A percentile compares a stretch with the other conserved stretches of the same genome.
phyloP scores from a whole-genome alignment of 805 yeast species.

The Metschnikowia lachancei region DNA sequence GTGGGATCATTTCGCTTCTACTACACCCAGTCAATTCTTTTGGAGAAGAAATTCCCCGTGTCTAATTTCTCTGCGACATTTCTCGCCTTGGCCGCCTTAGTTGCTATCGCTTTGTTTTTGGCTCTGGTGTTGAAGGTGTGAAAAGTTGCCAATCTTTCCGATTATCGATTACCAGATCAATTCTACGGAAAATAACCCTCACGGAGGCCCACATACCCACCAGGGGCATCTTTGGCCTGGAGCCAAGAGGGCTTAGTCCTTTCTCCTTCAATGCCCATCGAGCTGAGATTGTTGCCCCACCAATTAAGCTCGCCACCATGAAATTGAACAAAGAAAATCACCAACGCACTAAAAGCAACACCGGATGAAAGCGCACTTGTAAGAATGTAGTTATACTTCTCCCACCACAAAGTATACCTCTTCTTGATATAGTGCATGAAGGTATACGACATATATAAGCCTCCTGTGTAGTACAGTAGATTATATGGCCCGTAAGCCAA shows the following conservation, averaged over 20 bases:
- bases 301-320: constrained; percentile 45
- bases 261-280: constrained; percentile 39
- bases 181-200: constrained; percentile 15
- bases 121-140: constrained; percentile 10
- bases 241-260: constrained; percentile 29
- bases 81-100: constrained; percentile 1
- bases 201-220: constrained; percentile 21
- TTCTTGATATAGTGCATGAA: constrained; percentile 56
- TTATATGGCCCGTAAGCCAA: constrained; percentile 51
- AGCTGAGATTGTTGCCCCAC: constrained; percentile 58
- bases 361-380: constrained; percentile 60
- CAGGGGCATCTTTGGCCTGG: constrained; percentile 27
- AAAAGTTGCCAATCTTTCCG: too few species aligned
- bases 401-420: constrained; percentile 60
- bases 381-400: constrained; percentile 65
- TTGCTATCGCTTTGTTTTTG: constrained; percentile 4
- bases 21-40: constrained; percentile 8
- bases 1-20: constrained; percentile 15
- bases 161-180: background rate
- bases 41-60: constrained; percentile 11
- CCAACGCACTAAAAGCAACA: constrained; percentile 58
- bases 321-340: constrained; percentile 56
- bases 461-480: constrained; percentile 53
- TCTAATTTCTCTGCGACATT: constrained; percentile 8
- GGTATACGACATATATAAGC: constrained; percentile 53